Conservation (phyloP, 352 stramenopile species). For the Phytophthora boehmeriae region DNA sequence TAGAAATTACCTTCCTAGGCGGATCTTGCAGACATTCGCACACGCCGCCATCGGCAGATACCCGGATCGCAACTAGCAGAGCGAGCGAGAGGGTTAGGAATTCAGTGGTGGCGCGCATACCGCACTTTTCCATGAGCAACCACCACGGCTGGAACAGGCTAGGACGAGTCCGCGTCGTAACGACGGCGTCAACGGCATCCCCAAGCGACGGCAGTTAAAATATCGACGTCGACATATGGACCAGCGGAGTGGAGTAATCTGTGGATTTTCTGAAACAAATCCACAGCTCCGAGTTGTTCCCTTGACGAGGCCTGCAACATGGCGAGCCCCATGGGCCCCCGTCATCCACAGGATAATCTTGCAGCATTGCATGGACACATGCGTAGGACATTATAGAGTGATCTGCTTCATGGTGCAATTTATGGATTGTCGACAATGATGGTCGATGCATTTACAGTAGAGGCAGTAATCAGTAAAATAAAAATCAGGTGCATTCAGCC, state of each 20-base stretch:
- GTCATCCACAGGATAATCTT: no score
- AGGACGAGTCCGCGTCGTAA: conserved; percentile 7
- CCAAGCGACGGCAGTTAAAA: conserved; percentile 12
- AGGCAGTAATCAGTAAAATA: no score
- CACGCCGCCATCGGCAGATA: conserved; percentile 5
- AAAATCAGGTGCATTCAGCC: neutral
- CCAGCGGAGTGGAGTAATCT: neutral
- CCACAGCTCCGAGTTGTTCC: neutral
- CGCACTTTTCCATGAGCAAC: conserved; percentile 22
- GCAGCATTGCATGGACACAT: no score
- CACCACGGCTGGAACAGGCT: conserved; percentile 3
- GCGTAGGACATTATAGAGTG: no score
- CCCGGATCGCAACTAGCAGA: conserved; percentile 1
- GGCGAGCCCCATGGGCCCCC: no score
- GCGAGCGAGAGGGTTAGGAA: conserved; percentile 12
- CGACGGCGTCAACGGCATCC: neutral
- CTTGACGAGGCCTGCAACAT: neutral
- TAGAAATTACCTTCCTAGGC: conserved; percentile 23
- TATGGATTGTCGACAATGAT: no score
- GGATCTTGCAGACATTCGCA: conserved; percentile 36
- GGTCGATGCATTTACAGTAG: no score
- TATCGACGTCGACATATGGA: neutral
- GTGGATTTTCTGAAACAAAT: neutral
- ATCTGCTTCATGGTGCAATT: no score
- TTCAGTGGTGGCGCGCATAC: conserved; percentile 6